Percentiles rank a stretch among this genome's conserved stretches.
Conservation (phyloP, 2,329 filamentous ascomycete genomes). For the Parafenestella ontariensis region DNA sequence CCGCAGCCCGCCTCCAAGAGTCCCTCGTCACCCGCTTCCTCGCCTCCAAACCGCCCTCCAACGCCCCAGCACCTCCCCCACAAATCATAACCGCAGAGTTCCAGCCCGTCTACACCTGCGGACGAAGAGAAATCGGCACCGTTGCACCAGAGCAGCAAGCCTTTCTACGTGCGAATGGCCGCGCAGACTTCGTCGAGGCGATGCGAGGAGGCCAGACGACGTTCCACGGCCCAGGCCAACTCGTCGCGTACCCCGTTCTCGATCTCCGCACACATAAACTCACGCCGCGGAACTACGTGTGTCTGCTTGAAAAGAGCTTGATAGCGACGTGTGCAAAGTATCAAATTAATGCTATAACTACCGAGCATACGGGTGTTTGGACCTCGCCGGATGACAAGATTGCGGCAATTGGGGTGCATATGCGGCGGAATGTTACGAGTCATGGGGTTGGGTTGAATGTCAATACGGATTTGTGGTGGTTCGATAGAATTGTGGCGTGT, state of each 20-base stretch:
- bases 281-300: conserved; percentile 77
- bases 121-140: conserved; percentile 73
- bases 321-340: conserved; percentile 69
- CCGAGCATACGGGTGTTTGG: conserved; percentile 87
- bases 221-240: conserved; percentile 92
- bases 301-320: conserved; percentile 77
- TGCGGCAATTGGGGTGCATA: conserved; percentile 89
- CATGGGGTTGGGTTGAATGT: conserved; percentile 86
- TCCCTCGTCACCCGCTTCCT: conserved; percentile 65
- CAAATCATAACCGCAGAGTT: conserved; percentile 82
- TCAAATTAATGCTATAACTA: conserved; percentile 68
- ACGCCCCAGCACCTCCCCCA: conserved; percentile 62
- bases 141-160: conserved; percentile 57
- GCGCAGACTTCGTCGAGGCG: conserved; percentile 71
- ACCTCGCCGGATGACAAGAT: conserved; percentile 68
- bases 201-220: conserved; percentile 90
- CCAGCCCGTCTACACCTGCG: conserved; percentile 85
- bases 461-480: conserved; percentile 69
- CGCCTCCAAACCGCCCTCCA: conserved; percentile 62
- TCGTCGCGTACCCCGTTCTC: conserved; percentile 91
- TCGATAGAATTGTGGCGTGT: conserved; percentile 83
- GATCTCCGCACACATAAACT: conserved; percentile 75
- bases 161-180: conserved; percentile 48
- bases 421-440: conserved; percentile 80
- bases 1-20: conserved; percentile 64